phyloP scores from a whole-genome alignment of 192 early-diverging fungal species.

The Kappamyces sp. region DNA sequence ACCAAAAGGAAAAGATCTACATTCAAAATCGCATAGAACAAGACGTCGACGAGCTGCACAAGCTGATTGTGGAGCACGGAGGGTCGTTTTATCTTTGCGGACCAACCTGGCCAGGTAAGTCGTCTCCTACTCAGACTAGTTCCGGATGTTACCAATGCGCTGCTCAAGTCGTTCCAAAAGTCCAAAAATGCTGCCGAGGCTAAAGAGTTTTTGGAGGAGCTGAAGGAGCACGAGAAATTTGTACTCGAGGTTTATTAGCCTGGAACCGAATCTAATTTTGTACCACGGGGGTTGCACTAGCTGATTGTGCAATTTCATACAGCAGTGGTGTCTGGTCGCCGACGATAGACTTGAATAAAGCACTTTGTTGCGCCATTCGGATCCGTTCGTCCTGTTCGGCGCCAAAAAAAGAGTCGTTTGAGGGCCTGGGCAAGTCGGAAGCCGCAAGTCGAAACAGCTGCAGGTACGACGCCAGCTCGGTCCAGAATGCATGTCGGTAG shows the following conservation, averaged over 20 bases:
- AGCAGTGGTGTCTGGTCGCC: too few species aligned
- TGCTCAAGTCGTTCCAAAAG: slow-evolving; percentile 68
- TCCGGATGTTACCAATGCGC: slow-evolving; percentile 88
- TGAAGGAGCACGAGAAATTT: slow-evolving; percentile 90
- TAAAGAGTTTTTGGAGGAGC: slow-evolving; percentile 69
- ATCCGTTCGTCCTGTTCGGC: too few species aligned
- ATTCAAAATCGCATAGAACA: slow-evolving; percentile 95
- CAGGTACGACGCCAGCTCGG: slow-evolving; percentile 6
- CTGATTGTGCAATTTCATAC: neutral
- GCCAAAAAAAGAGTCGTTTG: too few species aligned
- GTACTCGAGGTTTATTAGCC: slow-evolving; percentile 74
- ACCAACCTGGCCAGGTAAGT: slow-evolving; percentile 75
- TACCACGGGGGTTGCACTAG: neutral
- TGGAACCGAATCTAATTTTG: slow-evolving; percentile 3
- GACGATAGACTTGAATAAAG: too few species aligned
- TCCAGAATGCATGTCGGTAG: slow-evolving; percentile 34
- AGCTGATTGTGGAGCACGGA: slow-evolving; percentile 67
- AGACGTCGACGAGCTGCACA: slow-evolving; percentile 66
- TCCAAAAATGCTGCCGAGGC: slow-evolving; percentile 61
- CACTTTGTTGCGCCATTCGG: too few species aligned
- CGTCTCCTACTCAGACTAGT: slow-evolving; percentile 34
- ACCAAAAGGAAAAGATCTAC: slow-evolving; percentile 90
- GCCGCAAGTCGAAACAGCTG: too few species aligned
- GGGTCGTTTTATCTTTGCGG: slow-evolving; percentile 97
- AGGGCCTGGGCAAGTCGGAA: too few species aligned